Percentiles rank a stretch among this genome's conserved stretches.
Conservation (phyloP, 768 basidiomycete genomes). For the Lentinus brumalis region DNA sequence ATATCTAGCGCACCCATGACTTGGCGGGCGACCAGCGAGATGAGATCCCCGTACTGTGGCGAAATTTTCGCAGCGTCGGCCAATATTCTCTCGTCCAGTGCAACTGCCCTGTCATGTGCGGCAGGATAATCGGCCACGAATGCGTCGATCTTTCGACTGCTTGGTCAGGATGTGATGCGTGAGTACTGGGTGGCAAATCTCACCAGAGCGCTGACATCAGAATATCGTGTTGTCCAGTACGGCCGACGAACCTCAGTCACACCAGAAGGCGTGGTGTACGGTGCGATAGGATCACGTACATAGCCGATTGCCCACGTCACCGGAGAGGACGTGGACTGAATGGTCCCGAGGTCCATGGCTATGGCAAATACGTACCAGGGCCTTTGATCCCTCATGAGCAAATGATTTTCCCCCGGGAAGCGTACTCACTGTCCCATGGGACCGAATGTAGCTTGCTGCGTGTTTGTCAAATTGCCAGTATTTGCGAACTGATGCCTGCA, state of each 20-base stretch:
- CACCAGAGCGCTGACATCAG: neutral
- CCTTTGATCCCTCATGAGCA: too few relatives aligned
- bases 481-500: conserved; percentile 22
- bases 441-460: conserved; percentile 5
- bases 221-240: conserved; percentile 17
- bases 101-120: conserved; percentile 19
- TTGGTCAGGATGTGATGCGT: neutral
- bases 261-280: conserved; percentile 21
- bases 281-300: conserved; percentile 28
- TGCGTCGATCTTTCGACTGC: conserved; percentile 17
- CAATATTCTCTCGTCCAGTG: conserved; percentile 27
- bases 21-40: conserved; percentile 30
- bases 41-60: conserved; percentile 26
- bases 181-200: neutral
- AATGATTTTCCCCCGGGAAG: too few relatives aligned
- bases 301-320: conserved; percentile 32
- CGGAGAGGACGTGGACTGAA: conserved; percentile 19
- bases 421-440: conserved; percentile 20
- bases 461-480: conserved; percentile 20
- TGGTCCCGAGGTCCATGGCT: conserved; percentile 29
- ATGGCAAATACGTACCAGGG: conserved; percentile 25
- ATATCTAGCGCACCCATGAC: conserved; percentile 30
- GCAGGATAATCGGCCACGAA: conserved; percentile 24
- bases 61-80: conserved; percentile 25
- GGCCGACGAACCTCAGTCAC: conserved; percentile 18